A percentile compares a stretch with the other conserved stretches of the same genome.
These are phyloP conservation scores for Erysimum pusillum DNA, from an alignment of 441 rosid species.

Conservation along the genomic window DNA sequence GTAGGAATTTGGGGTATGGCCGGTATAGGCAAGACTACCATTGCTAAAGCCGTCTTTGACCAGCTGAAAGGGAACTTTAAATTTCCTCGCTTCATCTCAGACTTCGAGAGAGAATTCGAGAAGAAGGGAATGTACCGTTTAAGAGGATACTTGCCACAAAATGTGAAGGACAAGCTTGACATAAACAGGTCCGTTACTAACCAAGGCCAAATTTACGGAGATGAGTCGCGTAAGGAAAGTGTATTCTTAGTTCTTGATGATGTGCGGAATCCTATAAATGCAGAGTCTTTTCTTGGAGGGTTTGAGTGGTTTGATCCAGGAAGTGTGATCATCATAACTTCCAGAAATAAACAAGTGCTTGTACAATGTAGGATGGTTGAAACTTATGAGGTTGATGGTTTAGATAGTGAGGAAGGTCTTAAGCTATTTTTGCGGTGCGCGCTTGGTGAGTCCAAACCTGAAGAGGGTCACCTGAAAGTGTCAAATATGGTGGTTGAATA, in stretches of 20 bases:
- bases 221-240: neutral
- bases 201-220: neutral
- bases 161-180: neutral
- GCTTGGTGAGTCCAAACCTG: neutral
- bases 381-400: slow-evolving; percentile 13
- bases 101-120: slow-evolving; percentile 2
- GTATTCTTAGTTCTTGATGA: slow-evolving; percentile 35
- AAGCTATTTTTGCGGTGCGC: slow-evolving; percentile 30
- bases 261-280: slow-evolving; percentile 1
- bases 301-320: slow-evolving; percentile 16
- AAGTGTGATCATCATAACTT: slow-evolving; percentile 47
- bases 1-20: slow-evolving; percentile 54
- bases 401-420: slow-evolving; percentile 22
- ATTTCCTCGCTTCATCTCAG: slow-evolving; percentile 5
- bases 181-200: neutral
- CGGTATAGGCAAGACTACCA: slow-evolving; percentile 46
- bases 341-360: slow-evolving; percentile 40
- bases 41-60: slow-evolving; percentile 21
- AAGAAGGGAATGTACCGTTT: neutral
- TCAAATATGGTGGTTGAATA: slow-evolving; percentile 18
- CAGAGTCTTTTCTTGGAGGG: slow-evolving; percentile 22
- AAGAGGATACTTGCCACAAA: neutral
- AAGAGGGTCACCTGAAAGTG: neutral
- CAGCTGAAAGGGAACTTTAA: slow-evolving; percentile 11
- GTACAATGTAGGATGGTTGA: neutral